A percentile compares a stretch with the other conserved stretches of the same genome.
Evolutionary conservation across 2,329 filamentous ascomycete genomes (phyloP).

Genomic region (Coniochaeta ligniaria): DNA sequence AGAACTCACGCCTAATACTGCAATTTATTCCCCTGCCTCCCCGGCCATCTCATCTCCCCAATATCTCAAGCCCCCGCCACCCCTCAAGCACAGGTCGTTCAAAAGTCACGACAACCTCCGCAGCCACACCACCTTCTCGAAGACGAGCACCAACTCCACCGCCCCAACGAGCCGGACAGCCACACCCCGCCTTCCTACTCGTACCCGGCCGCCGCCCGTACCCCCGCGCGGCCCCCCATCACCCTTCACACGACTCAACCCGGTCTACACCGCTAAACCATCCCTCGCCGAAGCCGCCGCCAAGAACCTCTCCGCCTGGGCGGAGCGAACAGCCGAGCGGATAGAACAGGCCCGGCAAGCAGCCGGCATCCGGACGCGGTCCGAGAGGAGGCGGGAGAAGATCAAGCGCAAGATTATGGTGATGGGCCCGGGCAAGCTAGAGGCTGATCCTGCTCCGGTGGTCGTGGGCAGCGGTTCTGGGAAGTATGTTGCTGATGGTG

Average conservation of each 20-base stretch:
- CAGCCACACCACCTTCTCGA: not conserved
- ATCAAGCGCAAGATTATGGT: constrained; percentile 29
- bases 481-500: too few species aligned
- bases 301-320: not conserved
- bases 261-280: not conserved
- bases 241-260: not conserved
- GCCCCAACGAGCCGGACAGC: not conserved
- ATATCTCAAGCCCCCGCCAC: not conserved
- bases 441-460: not conserved
- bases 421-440: not conserved
- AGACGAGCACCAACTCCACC: not conserved
- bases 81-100: not conserved
- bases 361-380: constrained; percentile 8
- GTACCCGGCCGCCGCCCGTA: not conserved
- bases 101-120: not conserved
- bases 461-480: too few species aligned
- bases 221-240: not conserved
- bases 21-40: not conserved
- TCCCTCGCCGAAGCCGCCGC: not conserved
- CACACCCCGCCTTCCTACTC: not conserved
- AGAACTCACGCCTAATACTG: not conserved
- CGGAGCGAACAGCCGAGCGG: constrained; percentile 1
- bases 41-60: too few species aligned
- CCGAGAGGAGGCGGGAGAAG: constrained; percentile 25
- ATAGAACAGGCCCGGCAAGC: not conserved